phyloP scores from a whole-genome alignment of 2,329 filamentous ascomycete species.

The Ciborinia camelliae region DNA sequence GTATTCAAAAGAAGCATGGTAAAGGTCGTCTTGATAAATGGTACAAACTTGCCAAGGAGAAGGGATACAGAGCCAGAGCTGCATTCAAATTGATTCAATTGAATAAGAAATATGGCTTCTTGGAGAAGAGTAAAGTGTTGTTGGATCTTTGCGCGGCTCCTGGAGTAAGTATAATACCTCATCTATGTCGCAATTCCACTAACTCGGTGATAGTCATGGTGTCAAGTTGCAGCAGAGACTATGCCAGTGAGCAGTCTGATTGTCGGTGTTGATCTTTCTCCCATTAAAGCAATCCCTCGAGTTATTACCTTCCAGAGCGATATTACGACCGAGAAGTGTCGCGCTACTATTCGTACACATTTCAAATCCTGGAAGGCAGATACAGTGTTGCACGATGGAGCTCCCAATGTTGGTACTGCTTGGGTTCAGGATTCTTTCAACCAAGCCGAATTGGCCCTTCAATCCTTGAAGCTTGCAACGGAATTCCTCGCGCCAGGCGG shows the following conservation, averaged over 20 bases:
- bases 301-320: constrained; percentile 96
- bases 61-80: constrained; percentile 90
- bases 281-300: constrained; percentile 92
- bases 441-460: constrained; percentile 87
- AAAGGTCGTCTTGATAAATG: constrained; percentile 98
- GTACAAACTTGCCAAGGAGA: constrained; percentile 98
- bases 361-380: constrained; percentile 96
- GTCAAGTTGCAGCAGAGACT: constrained; percentile 90
- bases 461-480: constrained; percentile 88
- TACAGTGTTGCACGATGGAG: constrained; percentile 92
- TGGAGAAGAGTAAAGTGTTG: constrained; percentile 93
- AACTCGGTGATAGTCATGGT: constrained; percentile 68
- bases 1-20: constrained; percentile 97
- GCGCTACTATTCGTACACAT: constrained; percentile 82
- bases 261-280: constrained; percentile 87
- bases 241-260: constrained; percentile 92
- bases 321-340: constrained; percentile 95
- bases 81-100: constrained; percentile 98
- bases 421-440: constrained; percentile 99
- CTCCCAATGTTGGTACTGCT: constrained; percentile 94
- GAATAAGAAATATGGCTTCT: constrained; percentile 98
- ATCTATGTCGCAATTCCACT: constrained; percentile 20
- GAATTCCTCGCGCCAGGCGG: constrained; percentile 89
- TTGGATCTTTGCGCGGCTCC: constrained; percentile 97
- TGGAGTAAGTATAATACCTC: constrained; percentile 59